Percentiles rank a stretch among this genome's conserved stretches.
phyloP scores from a whole-genome alignment of 2,329 filamentous ascomycete genomes.

The Teratosphaeria zuluensis region DNA sequence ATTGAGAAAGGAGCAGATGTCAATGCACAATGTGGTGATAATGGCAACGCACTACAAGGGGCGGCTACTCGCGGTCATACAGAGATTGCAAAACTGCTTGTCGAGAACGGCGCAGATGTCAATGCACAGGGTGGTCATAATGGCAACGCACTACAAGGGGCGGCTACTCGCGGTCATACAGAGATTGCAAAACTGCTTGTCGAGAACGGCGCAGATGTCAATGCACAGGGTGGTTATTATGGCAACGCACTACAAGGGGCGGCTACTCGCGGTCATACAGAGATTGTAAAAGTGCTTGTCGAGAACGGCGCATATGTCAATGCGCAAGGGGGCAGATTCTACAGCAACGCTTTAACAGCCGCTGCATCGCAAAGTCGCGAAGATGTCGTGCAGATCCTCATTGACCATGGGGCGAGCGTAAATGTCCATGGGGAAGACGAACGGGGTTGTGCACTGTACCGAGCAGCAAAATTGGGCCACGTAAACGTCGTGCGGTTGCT shows the following conservation, averaged over 20 bases:
- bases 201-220: slow-evolving; percentile 5
- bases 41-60: no score
- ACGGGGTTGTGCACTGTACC: no score
- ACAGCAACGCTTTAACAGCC: no score
- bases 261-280: background rate
- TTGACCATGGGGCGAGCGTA: slow-evolving; percentile 3
- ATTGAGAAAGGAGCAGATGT: no score
- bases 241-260: slow-evolving; percentile 2
- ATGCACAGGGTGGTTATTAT: background rate
- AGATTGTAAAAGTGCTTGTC: no score
- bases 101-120: slow-evolving; percentile 9
- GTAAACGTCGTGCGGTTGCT: slow-evolving; percentile 5
- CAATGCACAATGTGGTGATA: no score
- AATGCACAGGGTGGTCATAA: slow-evolving; percentile 1
- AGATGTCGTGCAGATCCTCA: slow-evolving; percentile 3
- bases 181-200: slow-evolving; percentile 9
- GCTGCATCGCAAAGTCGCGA: no score
- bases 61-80: no score
- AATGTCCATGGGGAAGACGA: no score
- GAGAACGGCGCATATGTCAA: no score
- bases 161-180: no score
- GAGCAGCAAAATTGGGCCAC: slow-evolving; percentile 11
- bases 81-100: slow-evolving; percentile 6
- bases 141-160: slow-evolving; percentile 2
- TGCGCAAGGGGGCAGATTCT: no score